Evolutionary conservation across 306 rosid species (phyloP).

Genomic region (Cicer judaicum): DNA sequence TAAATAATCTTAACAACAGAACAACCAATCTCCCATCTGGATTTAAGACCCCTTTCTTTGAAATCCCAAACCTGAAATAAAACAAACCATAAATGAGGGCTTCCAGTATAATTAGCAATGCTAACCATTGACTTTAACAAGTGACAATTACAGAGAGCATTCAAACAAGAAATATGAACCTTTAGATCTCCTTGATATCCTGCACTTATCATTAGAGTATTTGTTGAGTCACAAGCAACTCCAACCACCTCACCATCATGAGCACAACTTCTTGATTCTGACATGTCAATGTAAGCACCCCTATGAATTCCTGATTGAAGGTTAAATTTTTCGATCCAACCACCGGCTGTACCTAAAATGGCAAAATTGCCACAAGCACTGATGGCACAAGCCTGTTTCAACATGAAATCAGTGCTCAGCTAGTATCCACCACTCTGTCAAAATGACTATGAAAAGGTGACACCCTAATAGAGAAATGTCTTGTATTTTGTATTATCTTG

Average conservation of each 20-base stretch:
- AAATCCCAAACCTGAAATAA: slow-evolving; percentile 86
- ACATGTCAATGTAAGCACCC: slow-evolving; percentile 73
- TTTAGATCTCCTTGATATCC: slow-evolving; percentile 93
- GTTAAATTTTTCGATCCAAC: slow-evolving; percentile 89
- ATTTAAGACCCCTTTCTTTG: slow-evolving; percentile 69
- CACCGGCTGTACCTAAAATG: slow-evolving; percentile 89
- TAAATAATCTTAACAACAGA: slow-evolving; percentile 74
- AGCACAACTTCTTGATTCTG: slow-evolving; percentile 65
- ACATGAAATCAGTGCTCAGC: slow-evolving; percentile 46
- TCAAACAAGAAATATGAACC: slow-evolving; percentile 50
- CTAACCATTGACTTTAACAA: slow-evolving; percentile 9
- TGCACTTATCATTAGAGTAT: slow-evolving; percentile 85
- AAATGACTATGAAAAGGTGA: slow-evolving; percentile 22
- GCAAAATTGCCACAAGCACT: slow-evolving; percentile 97
- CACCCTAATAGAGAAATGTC: slow-evolving; percentile 13
- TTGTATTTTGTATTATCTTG: slow-evolving; percentile 17
- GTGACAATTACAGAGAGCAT: neutral
- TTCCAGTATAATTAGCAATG: slow-evolving; percentile 34
- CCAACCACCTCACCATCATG: slow-evolving; percentile 94
- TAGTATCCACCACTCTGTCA: slow-evolving; percentile 23
- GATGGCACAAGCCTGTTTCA: slow-evolving; percentile 82
- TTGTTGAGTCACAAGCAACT: slow-evolving; percentile 94
- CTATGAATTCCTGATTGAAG: slow-evolving; percentile 93
- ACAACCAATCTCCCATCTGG: slow-evolving; percentile 79
- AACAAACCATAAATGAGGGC: slow-evolving; percentile 32